Evolutionary conservation across 1,139 yeast genomes (phyloP).

Genomic region (Zhuliangozyma blackwelliae): DNA sequence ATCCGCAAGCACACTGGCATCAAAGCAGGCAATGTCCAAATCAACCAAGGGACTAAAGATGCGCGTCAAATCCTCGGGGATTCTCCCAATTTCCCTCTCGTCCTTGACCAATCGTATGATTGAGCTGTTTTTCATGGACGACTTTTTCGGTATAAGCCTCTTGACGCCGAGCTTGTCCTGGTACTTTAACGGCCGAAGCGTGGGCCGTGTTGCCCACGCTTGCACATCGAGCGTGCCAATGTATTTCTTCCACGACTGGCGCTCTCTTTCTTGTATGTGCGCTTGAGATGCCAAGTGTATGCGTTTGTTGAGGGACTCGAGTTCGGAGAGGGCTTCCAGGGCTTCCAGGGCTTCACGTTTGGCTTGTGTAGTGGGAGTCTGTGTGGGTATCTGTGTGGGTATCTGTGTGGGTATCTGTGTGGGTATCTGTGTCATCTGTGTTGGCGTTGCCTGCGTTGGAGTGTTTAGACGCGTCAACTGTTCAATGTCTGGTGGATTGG

Average conservation of each 20-base stretch:
- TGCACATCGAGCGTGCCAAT: constrained; percentile 71
- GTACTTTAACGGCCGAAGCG: constrained; percentile 47
- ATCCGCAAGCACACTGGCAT: constrained; percentile 58
- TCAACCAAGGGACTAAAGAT: constrained; percentile 65
- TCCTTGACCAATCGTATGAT: constrained; percentile 29
- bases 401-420: too few relatives aligned
- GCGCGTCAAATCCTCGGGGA: constrained; percentile 70
- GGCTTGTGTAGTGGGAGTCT: constrained; percentile 6
- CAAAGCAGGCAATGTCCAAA: constrained; percentile 50
- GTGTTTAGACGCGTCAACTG: constrained; percentile 2
- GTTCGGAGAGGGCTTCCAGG: constrained; percentile 1
- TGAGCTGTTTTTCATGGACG: constrained; percentile 20
- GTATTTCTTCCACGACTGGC: constrained; percentile 29
- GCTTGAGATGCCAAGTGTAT: constrained; percentile 12
- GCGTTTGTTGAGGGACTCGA: constrained; percentile 12
- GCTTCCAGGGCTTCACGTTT: constrained; percentile 3
- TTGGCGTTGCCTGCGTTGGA: too few relatives aligned
- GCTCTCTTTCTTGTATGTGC: constrained; percentile 12
- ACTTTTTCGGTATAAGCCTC: constrained; percentile 26
- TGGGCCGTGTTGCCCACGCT: constrained; percentile 84
- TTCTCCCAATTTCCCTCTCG: constrained; percentile 67
- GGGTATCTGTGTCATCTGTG: too few relatives aligned
- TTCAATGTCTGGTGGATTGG: constrained; percentile 11
- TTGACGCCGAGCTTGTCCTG: constrained; percentile 45
- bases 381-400: background rate